Conservation (phyloP, 2,329 filamentous ascomycete genomes). For the Nothophaeocryptopus gaeumannii region DNA sequence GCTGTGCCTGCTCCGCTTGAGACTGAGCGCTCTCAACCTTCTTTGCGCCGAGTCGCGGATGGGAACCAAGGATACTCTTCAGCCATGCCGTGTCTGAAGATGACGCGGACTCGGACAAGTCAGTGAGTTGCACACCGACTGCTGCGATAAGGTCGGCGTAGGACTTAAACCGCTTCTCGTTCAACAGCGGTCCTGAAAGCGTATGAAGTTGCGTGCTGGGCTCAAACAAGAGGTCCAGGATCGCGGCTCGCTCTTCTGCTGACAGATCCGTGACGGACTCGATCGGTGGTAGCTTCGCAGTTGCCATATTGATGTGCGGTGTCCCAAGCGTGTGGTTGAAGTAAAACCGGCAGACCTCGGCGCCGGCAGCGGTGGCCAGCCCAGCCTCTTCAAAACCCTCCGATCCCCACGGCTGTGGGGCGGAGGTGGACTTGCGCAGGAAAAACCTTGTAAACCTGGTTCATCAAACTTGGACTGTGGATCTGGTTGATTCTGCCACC, state of each 20-base stretch:
- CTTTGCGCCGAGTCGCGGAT: constrained; percentile 79
- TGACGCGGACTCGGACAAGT: constrained; percentile 54
- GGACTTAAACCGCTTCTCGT: constrained; percentile 57
- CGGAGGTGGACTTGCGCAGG: neutral
- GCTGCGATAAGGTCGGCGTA: constrained; percentile 69
- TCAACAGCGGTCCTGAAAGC: constrained; percentile 67
- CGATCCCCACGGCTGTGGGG: neutral
- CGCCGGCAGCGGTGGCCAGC: neutral
- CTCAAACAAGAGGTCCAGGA: constrained; percentile 81
- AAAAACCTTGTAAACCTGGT: neutral
- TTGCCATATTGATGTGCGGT: constrained; percentile 13
- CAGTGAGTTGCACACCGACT: constrained; percentile 61
- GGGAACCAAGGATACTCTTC: constrained; percentile 71
- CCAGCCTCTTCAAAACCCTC: neutral
- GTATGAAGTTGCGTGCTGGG: constrained; percentile 71
- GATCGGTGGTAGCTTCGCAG: constrained; percentile 55
- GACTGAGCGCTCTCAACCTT: constrained; percentile 80
- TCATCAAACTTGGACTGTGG: too few species aligned
- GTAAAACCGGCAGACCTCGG: too few species aligned
- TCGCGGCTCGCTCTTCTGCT: constrained; percentile 52
- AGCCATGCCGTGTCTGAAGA: constrained; percentile 57
- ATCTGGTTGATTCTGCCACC: too few species aligned
- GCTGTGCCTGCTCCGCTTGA: constrained; percentile 73
- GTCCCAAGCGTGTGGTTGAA: too few species aligned
- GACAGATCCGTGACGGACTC: constrained; percentile 55